Conservation (phyloP, 2,329 filamentous ascomycete species). For the Paraconiothyrium brasiliense region DNA sequence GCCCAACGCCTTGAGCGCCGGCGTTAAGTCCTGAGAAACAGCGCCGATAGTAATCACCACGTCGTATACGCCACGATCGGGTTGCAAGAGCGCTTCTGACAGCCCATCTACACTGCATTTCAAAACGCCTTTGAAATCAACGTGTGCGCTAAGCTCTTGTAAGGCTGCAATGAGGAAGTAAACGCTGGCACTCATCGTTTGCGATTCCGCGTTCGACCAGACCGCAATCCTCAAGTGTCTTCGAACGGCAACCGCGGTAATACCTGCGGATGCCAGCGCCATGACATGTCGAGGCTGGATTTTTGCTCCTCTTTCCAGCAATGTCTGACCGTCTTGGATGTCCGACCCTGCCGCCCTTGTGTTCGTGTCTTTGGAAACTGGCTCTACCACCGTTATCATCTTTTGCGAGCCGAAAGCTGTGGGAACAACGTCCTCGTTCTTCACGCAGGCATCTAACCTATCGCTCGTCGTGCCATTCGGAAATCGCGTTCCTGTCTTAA, state of each 20-base stretch:
- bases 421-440: conserved; percentile 17
- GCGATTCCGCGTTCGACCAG: conserved; percentile 14
- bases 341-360: conserved; percentile 18
- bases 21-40: conserved; percentile 16
- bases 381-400: conserved; percentile 9
- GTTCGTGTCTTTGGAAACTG: conserved; percentile 20
- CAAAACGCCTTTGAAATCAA: conserved; percentile 19
- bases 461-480: conserved; percentile 8
- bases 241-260: conserved; percentile 8
- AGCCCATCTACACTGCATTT: conserved; percentile 13
- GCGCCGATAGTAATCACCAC: conserved; percentile 17
- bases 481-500: conserved; percentile 21
- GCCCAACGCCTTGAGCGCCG: neutral
- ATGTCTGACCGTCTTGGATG: conserved; percentile 14
- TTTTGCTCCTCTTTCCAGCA: conserved; percentile 16
- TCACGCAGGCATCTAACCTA: conserved; percentile 20
- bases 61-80: conserved; percentile 8
- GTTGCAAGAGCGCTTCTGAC: conserved; percentile 3
- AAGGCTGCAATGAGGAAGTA: conserved; percentile 19
- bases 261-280: conserved; percentile 20
- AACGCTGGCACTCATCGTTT: conserved; percentile 17
- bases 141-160: conserved; percentile 15
- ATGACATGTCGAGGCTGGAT: conserved; percentile 19
- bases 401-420: conserved; percentile 7
- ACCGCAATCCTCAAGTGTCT: conserved; percentile 16